Evolutionary conservation across 768 basidiomycete species (phyloP).

Genomic region (Neoboletus brunneissimus): DNA sequence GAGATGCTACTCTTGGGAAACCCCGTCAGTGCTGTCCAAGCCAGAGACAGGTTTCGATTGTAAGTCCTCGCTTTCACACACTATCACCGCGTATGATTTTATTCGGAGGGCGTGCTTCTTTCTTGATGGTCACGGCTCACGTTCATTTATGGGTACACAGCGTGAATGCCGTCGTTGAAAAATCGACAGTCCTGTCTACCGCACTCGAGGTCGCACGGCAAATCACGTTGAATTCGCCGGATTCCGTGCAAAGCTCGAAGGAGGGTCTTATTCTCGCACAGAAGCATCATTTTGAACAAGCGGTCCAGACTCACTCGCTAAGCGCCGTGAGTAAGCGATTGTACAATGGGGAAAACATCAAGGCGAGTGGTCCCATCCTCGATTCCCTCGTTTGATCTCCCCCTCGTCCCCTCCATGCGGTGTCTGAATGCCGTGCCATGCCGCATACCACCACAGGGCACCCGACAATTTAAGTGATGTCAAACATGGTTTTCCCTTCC

Average conservation of each 20-base stretch:
- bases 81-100: constrained; percentile 10
- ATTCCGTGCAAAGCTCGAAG: constrained; percentile 76
- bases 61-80: constrained; percentile 38
- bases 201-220: constrained; percentile 61
- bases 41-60: constrained; percentile 72
- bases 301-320: constrained; percentile 44
- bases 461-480: constrained; percentile 1
- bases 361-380: constrained; percentile 39
- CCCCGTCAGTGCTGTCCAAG: constrained; percentile 63
- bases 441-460: background rate
- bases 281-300: constrained; percentile 49
- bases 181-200: constrained; percentile 48
- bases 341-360: constrained; percentile 66
- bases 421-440: background rate
- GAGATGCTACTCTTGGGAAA: constrained; percentile 75
- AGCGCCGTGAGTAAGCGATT: constrained; percentile 49
- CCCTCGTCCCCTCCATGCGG: background rate
- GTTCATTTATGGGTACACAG: constrained; percentile 34
- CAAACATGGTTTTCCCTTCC: background rate
- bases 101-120: constrained; percentile 6
- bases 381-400: background rate
- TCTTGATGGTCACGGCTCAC: constrained; percentile 15
- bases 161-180: constrained; percentile 68
- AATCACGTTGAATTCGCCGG: constrained; percentile 68
- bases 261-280: constrained; percentile 59